These are phyloP conservation scores for Aurantiochytrium sp. DNA, from an alignment of 108 stramenopile species.

Conservation along the genomic window DNA sequence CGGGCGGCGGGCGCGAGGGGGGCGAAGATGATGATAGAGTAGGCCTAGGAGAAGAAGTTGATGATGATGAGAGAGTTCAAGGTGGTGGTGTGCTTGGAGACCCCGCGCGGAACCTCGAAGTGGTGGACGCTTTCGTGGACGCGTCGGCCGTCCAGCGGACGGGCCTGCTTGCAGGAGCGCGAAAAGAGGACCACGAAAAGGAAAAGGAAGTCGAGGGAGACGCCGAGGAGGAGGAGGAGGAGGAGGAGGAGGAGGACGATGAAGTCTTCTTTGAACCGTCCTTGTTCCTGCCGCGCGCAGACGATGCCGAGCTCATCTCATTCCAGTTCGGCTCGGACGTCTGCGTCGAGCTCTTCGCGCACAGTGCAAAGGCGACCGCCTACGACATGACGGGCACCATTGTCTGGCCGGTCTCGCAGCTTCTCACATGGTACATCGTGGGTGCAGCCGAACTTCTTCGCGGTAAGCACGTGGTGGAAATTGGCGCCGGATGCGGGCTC, in stretches of 20 bases:
- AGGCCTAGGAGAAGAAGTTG: no score
- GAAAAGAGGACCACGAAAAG: no score
- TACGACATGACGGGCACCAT: neutral
- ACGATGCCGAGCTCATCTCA: neutral
- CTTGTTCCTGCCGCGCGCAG: neutral
- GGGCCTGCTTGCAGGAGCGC: no score
- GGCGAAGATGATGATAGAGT: no score
- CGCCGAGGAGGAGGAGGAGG: neutral
- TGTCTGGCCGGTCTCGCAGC: neutral
- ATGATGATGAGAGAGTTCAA: no score
- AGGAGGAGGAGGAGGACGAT: neutral
- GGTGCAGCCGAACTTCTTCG: neutral
- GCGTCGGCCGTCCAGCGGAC: no score
- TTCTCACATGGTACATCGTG: neutral
- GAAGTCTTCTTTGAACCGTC: neutral
- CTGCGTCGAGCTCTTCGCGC: neutral
- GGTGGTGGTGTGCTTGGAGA: no score
- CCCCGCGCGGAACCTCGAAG: no score
- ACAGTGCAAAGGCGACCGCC: neutral
- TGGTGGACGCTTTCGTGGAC: no score
- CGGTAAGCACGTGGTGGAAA: neutral
- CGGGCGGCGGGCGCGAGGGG: no score
- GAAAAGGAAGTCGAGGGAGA: no score
- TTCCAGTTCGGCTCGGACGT: neutral
- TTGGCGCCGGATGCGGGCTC: conserved; percentile 20